These are phyloP conservation scores for Psidium friedrichsthalianum DNA, from an alignment of 345 rosid species.

Conservation along the genomic window DNA sequence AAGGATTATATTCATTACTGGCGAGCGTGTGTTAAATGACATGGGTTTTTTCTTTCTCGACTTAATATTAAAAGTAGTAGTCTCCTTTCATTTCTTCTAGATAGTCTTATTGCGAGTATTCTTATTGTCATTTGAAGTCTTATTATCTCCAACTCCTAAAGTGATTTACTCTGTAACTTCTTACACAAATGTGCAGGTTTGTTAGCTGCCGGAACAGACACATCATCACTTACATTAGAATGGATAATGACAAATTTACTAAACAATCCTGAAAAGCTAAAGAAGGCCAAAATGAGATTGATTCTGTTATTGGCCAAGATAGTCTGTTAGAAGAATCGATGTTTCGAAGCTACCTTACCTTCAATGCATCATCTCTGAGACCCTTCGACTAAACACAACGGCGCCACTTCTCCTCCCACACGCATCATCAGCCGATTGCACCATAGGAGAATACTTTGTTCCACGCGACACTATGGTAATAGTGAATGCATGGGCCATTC, in stretches of 20 bases:
- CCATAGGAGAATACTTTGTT: constrained; percentile 19
- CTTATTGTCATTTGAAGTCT: background rate
- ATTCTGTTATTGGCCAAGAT: constrained; percentile 10
- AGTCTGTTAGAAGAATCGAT: constrained; percentile 19
- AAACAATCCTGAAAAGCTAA: constrained; percentile 18
- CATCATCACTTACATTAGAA: constrained; percentile 24
- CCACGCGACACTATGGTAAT: constrained; percentile 30
- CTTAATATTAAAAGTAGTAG: background rate
- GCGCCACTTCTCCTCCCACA: constrained; percentile 31
- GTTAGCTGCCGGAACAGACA: constrained; percentile 38
- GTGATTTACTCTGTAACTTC: background rate
- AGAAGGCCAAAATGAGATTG: constrained; percentile 29
- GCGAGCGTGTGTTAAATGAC: background rate
- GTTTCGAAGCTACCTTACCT: constrained; percentile 20
- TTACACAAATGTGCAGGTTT: background rate
- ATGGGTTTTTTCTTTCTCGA: background rate
- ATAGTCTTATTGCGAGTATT: background rate
- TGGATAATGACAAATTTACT: constrained; percentile 39
- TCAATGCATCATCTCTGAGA: constrained; percentile 26
- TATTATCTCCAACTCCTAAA: background rate
- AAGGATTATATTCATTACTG: background rate
- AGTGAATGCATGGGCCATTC: constrained; percentile 47
- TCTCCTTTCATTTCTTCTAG: background rate
- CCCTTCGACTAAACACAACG: constrained; percentile 27
- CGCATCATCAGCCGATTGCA: constrained; percentile 20